phyloP scores from a whole-genome alignment of 2,329 filamentous ascomycete genomes.

The Helminthosporium solani region DNA sequence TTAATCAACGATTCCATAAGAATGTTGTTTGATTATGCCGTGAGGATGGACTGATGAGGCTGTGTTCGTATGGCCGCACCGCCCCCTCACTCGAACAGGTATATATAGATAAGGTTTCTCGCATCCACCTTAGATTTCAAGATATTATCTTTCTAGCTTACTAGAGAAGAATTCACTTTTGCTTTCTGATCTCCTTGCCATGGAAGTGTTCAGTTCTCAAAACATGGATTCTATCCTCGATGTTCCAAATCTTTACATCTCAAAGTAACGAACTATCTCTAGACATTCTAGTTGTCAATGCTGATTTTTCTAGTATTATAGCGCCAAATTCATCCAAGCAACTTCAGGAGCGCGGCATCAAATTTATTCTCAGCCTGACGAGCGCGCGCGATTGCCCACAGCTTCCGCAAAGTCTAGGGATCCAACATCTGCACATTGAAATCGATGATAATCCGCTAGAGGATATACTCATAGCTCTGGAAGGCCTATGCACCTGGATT shows the following conservation, averaged over 20 bases:
- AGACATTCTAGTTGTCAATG: background rate
- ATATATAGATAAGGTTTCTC: no score
- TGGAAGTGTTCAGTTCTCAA: background rate
- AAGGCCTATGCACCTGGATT: slow-evolving; percentile 11
- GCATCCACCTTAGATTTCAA: no score
- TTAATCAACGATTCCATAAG: no score
- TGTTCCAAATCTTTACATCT: slow-evolving; percentile 11
- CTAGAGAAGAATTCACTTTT: no score
- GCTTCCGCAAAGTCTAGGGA: background rate
- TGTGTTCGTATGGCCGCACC: no score
- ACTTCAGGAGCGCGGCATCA: slow-evolving; percentile 9
- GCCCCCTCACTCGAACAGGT: no score
- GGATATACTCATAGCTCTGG: slow-evolving; percentile 11
- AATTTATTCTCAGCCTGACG: slow-evolving; percentile 12
- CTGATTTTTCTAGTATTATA: slow-evolving; percentile 4
- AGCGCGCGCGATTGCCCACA: background rate
- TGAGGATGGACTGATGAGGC: no score
- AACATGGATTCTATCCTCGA: slow-evolving; percentile 4
- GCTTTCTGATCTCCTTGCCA: no score
- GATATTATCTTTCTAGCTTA: no score
- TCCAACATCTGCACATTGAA: slow-evolving; percentile 7
- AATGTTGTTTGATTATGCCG: no score
- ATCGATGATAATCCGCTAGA: slow-evolving; percentile 16
- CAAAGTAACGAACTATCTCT: slow-evolving; percentile 3
- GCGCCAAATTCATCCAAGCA: slow-evolving; percentile 1